A percentile compares a stretch with the other conserved stretches of the same genome.
Conservation (phyloP, 345 rosid genomes). For the Physaria fendleri region DNA sequence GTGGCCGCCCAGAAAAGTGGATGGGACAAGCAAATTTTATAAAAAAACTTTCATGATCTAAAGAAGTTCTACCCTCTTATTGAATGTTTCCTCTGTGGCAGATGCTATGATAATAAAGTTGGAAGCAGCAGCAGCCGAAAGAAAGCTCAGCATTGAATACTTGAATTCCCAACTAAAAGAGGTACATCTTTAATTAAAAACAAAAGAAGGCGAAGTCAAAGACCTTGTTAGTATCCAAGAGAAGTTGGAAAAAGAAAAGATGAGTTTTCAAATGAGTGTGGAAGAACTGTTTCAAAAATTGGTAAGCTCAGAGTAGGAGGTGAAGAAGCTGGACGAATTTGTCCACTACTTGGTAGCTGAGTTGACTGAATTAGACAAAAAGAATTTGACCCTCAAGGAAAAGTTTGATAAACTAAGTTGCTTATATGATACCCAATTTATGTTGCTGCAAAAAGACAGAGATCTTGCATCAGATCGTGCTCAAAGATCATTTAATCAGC, state of each 20-base stretch:
- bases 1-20: not conserved
- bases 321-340: slow-evolving; percentile 47
- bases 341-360: slow-evolving; percentile 40
- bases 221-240: slow-evolving; percentile 39
- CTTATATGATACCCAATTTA: slow-evolving; percentile 43
- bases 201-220: slow-evolving; percentile 56
- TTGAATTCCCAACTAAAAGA: slow-evolving; percentile 55
- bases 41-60: not conserved
- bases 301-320: slow-evolving; percentile 41
- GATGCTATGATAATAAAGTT: not conserved
- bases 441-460: slow-evolving; percentile 46
- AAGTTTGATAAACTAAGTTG: slow-evolving; percentile 54
- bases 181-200: slow-evolving; percentile 38
- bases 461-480: slow-evolving; percentile 43
- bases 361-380: slow-evolving; percentile 52
- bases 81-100: not conserved
- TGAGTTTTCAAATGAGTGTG: slow-evolving; percentile 42
- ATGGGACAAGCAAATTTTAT: not conserved
- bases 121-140: slow-evolving; percentile 1
- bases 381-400: slow-evolving; percentile 37
- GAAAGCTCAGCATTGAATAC: slow-evolving; percentile 34
- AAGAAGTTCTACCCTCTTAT: not conserved
- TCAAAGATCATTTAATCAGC: slow-evolving; percentile 41
- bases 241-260: slow-evolving; percentile 54
- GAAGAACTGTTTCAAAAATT: slow-evolving; percentile 44